A percentile compares a stretch with the other conserved stretches of the same genome.
phyloP scores from a whole-genome alignment of 192 early-diverging fungal species.

The Podila clonocystis region DNA sequence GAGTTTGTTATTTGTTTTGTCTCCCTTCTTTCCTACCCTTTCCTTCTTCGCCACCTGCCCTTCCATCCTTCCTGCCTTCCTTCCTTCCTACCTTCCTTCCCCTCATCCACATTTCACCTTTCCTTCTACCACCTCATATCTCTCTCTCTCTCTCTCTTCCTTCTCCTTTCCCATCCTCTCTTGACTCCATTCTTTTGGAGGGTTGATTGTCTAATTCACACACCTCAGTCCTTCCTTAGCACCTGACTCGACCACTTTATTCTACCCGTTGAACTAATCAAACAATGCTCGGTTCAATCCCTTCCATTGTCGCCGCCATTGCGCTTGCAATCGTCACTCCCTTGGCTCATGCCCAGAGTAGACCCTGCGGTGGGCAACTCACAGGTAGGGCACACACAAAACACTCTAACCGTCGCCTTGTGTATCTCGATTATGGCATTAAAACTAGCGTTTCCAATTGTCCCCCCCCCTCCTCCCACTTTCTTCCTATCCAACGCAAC shows the following conservation, averaged over 20 bases:
- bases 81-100: neutral
- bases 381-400: neutral
- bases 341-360: conserved; percentile 12
- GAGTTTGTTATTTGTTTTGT: neutral
- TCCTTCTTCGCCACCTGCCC: neutral
- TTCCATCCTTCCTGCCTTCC: neutral
- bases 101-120: neutral
- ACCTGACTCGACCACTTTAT: neutral
- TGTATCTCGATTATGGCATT: conserved; percentile 2
- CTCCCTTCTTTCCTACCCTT: neutral
- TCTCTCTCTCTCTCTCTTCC: neutral
- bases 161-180: neutral
- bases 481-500: neutral
- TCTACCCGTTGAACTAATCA: neutral
- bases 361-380: neutral
- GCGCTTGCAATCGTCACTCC: conserved; percentile 14
- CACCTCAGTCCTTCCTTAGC: neutral
- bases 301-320: neutral
- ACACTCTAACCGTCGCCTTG: neutral
- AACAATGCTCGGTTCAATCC: conserved; percentile 9
- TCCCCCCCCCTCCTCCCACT: too few species aligned
- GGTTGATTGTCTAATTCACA: conserved; percentile 1
- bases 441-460: neutral
- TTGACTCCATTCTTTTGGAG: neutral
- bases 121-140: neutral